Evolutionary conservation across 192 early-diverging fungal species (phyloP).

Genomic region (Linderina pennispora): DNA sequence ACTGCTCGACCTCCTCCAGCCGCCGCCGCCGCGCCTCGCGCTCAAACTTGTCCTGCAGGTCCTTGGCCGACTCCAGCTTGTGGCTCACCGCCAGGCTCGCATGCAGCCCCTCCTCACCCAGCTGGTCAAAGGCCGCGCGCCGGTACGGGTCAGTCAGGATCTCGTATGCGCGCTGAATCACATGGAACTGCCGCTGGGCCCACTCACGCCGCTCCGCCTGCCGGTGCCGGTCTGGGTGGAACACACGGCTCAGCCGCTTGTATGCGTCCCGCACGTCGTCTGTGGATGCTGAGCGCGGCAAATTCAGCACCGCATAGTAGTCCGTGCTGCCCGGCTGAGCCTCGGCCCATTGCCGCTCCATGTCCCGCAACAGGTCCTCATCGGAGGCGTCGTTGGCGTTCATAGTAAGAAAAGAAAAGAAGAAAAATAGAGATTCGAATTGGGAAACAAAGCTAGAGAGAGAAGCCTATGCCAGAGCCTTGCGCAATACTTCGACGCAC

Average conservation of each 20-base stretch:
- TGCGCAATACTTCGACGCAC: slow-evolving; percentile 53
- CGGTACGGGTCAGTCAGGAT: slow-evolving; percentile 73
- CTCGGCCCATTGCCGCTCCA: slow-evolving; percentile 17
- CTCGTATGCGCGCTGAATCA: slow-evolving; percentile 76
- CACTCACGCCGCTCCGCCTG: slow-evolving; percentile 52
- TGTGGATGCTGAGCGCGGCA: slow-evolving; percentile 51
- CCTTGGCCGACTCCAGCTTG: slow-evolving; percentile 60
- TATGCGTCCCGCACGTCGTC: slow-evolving; percentile 68
- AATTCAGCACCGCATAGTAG: slow-evolving; percentile 63
- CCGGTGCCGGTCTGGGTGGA: slow-evolving; percentile 76
- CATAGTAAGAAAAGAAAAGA: not conserved
- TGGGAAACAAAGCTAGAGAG: not conserved
- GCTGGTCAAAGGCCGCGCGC: slow-evolving; percentile 85
- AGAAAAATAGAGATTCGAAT: not conserved
- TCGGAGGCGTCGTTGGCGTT: slow-evolving; percentile 9
- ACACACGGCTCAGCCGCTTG: slow-evolving; percentile 63
- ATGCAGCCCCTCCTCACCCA: slow-evolving; percentile 82
- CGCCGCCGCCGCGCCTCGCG: slow-evolving; percentile 51
- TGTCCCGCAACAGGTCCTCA: slow-evolving; percentile 21
- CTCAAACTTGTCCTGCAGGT: slow-evolving; percentile 65
- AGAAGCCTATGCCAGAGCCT: not conserved
- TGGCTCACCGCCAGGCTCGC: slow-evolving; percentile 57
- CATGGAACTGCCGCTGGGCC: slow-evolving; percentile 69
- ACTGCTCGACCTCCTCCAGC: slow-evolving; percentile 58
- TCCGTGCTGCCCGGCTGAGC: slow-evolving; percentile 24